Evolutionary conservation across 768 basidiomycete species (phyloP), one percentile per base, ranked within the genome.

Genomic region (Suillus americanus): DNA sequence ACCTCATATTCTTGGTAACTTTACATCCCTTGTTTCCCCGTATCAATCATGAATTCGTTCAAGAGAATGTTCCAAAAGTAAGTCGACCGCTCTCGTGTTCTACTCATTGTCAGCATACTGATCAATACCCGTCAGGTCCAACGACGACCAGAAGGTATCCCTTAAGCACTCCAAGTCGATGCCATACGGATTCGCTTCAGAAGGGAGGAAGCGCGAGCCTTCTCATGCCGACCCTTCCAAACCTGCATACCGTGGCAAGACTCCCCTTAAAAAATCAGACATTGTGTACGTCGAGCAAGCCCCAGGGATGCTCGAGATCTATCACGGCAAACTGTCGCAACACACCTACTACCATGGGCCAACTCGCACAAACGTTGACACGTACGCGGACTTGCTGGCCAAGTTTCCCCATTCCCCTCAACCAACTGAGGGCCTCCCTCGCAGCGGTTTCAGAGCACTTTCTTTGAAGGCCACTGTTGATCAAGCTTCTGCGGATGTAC

Each of bases 121-220:
- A 43, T 50, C 9, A 13, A 30, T 14, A 55, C 18, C 5, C 3
- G 9, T 18, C 28, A 68, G 67, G 48, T 57, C 56, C 23, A 25
- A 37, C 2, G 13, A 50, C 6, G 62, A 66, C 13, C 37, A 41
- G 28, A n/a, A 16, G 25, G 25, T 5, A 13, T 50, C 48, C 6
- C 55, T 68, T 40, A 68, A 66, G 60, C 67, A 68, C 41, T 59
- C 63, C 2, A 63, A 46, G 12, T 68, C 67, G 25, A 64, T 68
- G 67, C 65, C 67, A 20, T 23, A 63, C 23, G 35, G 13, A 25
- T n/a, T 20, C 20, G 53, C 56, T 38, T 64, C 66, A 33, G 57
- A 35, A 7, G n/a, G 43, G 28, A 65, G 53, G 23, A 33, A 40
- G 23, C 16, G 51, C 16, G 63, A 63, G 37, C 37, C 25, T 40